Conservation (phyloP, 1,139 yeast genomes). For the Pichia sp. region DNA sequence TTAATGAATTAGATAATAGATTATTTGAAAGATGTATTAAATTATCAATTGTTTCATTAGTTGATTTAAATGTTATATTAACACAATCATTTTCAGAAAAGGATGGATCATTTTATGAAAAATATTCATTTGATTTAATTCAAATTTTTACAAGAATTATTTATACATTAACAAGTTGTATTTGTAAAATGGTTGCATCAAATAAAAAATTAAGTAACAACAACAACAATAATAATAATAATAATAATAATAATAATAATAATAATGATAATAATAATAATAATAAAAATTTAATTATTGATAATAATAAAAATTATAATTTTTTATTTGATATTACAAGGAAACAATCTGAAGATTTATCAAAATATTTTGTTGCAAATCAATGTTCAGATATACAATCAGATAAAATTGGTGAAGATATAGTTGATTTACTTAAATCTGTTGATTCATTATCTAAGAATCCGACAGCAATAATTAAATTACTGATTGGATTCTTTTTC, state of each 20-base stretch:
- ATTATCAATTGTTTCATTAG: constrained; percentile 10
- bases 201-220: neutral
- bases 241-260: no score
- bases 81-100: constrained; percentile 17
- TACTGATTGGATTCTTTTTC: constrained; percentile 26
- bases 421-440: constrained; percentile 1
- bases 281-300: neutral
- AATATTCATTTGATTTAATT: constrained; percentile 22
- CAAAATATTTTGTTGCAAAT: constrained; percentile 8
- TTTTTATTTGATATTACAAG: constrained; percentile 9
- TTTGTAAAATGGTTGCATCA: constrained; percentile 11
- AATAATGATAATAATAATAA: no score
- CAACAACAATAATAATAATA: no score
- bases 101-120: constrained; percentile 13
- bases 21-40: constrained; percentile 9
- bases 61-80: constrained; percentile 18
- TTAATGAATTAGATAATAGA: constrained; percentile 7
- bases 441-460: constrained; percentile 10
- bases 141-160: constrained; percentile 19
- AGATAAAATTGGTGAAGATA: neutral
- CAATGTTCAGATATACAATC: constrained; percentile 4
- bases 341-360: constrained; percentile 5
- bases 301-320: constrained; percentile 6
- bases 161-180: constrained; percentile 10
- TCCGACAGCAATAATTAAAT: constrained; percentile 18